These are phyloP conservation scores for Cenococcum geophilum DNA, from an alignment of 495 filamentous ascomycete species.

Conservation along the genomic window DNA sequence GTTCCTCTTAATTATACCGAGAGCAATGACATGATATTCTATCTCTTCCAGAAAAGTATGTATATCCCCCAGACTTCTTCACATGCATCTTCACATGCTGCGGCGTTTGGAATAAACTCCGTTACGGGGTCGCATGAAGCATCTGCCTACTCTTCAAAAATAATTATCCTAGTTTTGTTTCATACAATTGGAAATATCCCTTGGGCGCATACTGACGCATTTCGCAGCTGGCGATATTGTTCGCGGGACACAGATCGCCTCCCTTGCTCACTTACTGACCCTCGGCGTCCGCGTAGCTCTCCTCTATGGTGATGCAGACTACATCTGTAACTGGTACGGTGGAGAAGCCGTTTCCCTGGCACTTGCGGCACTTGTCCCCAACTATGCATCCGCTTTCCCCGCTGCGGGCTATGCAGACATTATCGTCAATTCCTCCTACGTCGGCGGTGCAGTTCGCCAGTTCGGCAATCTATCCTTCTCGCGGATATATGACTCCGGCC, in stretches of 20 bases:
- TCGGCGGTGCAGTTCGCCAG: conserved; percentile 39
- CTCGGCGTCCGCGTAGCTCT: conserved; percentile 35
- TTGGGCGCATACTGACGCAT: conserved; percentile 8
- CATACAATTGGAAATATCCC: not conserved
- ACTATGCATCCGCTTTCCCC: conserved; percentile 51
- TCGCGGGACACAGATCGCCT: conserved; percentile 30
- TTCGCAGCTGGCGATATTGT: conserved; percentile 34
- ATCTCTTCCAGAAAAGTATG: conserved; percentile 23
- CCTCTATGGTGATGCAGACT: conserved; percentile 38
- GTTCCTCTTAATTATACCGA: conserved; percentile 37
- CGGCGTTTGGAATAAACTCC: not conserved
- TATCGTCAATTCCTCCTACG: conserved; percentile 43
- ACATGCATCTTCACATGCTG: not conserved
- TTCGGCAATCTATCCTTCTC: conserved; percentile 41
- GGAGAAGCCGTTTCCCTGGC: conserved; percentile 37
- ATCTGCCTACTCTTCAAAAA: not conserved
- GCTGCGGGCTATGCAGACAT: conserved; percentile 46
- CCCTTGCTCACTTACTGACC: conserved; percentile 33
- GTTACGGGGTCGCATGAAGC: not conserved
- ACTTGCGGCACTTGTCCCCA: conserved; percentile 22
- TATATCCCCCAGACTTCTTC: not conserved
- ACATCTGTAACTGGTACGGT: conserved; percentile 40
- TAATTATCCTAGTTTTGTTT: not conserved
- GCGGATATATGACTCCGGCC: conserved; percentile 40
- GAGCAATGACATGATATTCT: conserved; percentile 25